Evolutionary conservation across 805 yeast species (phyloP).

Genomic region (Cyberlindnera japonica): DNA sequence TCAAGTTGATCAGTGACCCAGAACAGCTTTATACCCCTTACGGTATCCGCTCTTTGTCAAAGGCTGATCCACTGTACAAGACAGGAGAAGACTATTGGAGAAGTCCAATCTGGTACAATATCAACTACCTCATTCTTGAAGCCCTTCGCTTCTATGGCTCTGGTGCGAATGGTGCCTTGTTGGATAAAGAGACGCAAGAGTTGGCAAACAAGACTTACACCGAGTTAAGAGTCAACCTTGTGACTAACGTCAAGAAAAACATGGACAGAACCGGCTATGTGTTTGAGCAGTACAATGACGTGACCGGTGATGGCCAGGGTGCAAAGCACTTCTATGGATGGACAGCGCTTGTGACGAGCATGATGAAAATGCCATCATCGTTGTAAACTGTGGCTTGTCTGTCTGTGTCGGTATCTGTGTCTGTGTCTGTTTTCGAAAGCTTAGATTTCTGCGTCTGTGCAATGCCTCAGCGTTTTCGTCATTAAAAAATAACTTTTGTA

Average conservation of each 20-base stretch:
- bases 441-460: too few species aligned
- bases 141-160: constrained; percentile 54
- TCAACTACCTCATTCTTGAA: constrained; percentile 79
- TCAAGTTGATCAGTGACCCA: constrained; percentile 63
- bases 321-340: constrained; percentile 92
- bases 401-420: too few species aligned
- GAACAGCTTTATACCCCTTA: constrained; percentile 70
- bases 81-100: constrained; percentile 94
- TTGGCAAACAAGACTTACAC: constrained; percentile 49
- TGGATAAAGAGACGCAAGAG: constrained; percentile 28
- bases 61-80: constrained; percentile 59
- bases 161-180: constrained; percentile 20
- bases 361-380: constrained; percentile 71
- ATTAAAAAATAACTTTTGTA: too few species aligned
- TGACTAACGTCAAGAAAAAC: constrained; percentile 61
- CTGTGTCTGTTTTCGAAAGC: too few species aligned
- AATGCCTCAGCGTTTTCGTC: too few species aligned
- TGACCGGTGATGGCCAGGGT: constrained; percentile 70
- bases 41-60: constrained; percentile 82
- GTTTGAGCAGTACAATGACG: constrained; percentile 87
- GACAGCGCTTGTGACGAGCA: constrained; percentile 77
- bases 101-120: constrained; percentile 89
- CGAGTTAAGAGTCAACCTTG: constrained; percentile 60
- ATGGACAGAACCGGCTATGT: constrained; percentile 77
- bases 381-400: too few species aligned